Conservation (phyloP, 2,329 filamentous ascomycete genomes). For the Clonostachys solani region DNA sequence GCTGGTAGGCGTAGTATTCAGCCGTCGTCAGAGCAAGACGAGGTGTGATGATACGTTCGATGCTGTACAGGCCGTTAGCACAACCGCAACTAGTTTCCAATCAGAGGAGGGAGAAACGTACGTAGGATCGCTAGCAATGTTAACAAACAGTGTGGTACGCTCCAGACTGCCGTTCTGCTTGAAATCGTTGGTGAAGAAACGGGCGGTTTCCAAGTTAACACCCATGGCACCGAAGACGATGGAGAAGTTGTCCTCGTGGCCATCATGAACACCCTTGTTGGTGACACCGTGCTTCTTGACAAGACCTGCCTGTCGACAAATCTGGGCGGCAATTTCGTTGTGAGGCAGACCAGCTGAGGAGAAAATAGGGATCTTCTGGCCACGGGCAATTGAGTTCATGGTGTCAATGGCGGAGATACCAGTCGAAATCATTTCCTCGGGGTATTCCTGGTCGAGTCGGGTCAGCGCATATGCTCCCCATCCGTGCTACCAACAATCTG, state of each 20-base stretch:
- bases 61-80: conserved; percentile 44
- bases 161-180: conserved; percentile 99
- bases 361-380: conserved; percentile 99
- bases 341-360: conserved; percentile 96
- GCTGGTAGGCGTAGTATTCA: conserved; percentile 99
- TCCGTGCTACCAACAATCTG: not conserved
- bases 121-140: conserved; percentile 98
- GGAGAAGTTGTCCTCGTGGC: conserved; percentile 98
- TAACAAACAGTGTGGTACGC: conserved; percentile 94
- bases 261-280: conserved; percentile 94
- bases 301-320: conserved; percentile 93
- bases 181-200: conserved; percentile 98
- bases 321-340: conserved; percentile 98
- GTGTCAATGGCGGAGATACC: conserved; percentile 99
- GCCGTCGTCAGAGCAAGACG: conserved; percentile 96
- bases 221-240: conserved; percentile 99
- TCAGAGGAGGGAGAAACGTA: conserved; percentile 42
- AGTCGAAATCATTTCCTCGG: conserved; percentile 99
- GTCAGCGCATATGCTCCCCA: not conserved
- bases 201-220: conserved; percentile 98
- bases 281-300: conserved; percentile 74
- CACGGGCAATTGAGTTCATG: conserved; percentile 97
- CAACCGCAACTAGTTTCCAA: not conserved
- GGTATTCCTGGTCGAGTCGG: conserved; percentile 67
- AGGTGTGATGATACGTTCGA: conserved; percentile 99